Evolutionary conservation across 2,329 filamentous ascomycete genomes (phyloP).

Genomic region (Myriosclerotinia duriaeana): DNA sequence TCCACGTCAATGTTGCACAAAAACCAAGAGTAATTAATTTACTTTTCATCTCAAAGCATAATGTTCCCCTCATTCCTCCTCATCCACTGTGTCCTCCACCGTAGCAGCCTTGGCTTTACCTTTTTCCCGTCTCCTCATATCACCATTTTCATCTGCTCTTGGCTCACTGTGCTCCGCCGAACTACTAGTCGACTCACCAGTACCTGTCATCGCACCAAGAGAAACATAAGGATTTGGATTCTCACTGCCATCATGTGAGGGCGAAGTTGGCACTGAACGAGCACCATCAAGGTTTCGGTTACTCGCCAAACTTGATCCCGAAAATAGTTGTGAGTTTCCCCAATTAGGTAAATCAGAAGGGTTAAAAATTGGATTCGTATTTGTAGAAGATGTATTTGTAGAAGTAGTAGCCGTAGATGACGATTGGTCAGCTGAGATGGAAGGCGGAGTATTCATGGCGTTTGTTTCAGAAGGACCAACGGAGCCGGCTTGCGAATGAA

Average conservation of each 20-base stretch:
- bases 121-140: conserved; percentile 39
- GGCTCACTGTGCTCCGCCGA: conserved; percentile 20
- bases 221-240: neutral
- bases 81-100: conserved; percentile 48
- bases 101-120: conserved; percentile 50
- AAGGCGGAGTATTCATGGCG: conserved; percentile 33
- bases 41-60: conserved; percentile 12
- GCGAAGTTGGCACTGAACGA: neutral
- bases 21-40: neutral
- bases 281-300: conserved; percentile 20
- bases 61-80: conserved; percentile 36
- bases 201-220: neutral
- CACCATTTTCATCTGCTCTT: conserved; percentile 27
- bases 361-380: conserved; percentile 26
- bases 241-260: conserved; percentile 1
- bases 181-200: conserved; percentile 18
- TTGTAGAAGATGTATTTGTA: conserved; percentile 25
- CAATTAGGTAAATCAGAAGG: conserved; percentile 15
- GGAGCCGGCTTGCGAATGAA: conserved; percentile 31
- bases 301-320: conserved; percentile 22
- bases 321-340: conserved; percentile 34
- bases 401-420: conserved; percentile 28
- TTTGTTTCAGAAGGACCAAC: conserved; percentile 35
- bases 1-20: neutral
- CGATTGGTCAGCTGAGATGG: conserved; percentile 33